These are phyloP conservation scores for Trypethelium eluteriae DNA, from an alignment of 495 filamentous ascomycete species.

Conservation along the genomic window DNA sequence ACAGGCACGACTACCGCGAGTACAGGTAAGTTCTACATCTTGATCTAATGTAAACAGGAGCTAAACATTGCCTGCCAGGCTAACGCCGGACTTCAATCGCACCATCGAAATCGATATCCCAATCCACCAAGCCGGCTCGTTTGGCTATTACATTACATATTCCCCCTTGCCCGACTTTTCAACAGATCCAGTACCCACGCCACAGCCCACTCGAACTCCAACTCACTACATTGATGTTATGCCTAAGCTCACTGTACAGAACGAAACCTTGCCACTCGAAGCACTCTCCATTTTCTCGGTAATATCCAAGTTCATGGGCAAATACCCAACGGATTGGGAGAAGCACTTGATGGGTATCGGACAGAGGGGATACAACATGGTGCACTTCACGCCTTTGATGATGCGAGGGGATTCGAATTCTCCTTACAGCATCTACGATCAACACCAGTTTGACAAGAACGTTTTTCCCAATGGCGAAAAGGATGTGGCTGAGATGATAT, in stretches of 20 bases:
- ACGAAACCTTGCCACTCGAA: slow-evolving; percentile 63
- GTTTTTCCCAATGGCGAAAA: slow-evolving; percentile 81
- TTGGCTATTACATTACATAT: slow-evolving; percentile 92
- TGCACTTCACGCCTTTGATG: slow-evolving; percentile 95
- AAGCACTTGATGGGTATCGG: slow-evolving; percentile 79
- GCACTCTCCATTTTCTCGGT: slow-evolving; percentile 89
- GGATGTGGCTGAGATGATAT: slow-evolving; percentile 68
- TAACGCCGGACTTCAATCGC: slow-evolving; percentile 86
- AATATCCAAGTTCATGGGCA: slow-evolving; percentile 96
- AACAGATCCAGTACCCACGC: slow-evolving; percentile 42
- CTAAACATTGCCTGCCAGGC: slow-evolving; percentile 42
- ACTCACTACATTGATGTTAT: slow-evolving; percentile 89
- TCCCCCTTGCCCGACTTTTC: slow-evolving; percentile 75
- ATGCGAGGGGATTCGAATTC: slow-evolving; percentile 84
- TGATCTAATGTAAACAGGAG: background rate
- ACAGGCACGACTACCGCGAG: slow-evolving; percentile 67
- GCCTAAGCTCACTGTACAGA: slow-evolving; percentile 67
- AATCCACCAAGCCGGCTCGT: slow-evolving; percentile 76
- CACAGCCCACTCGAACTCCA: slow-evolving; percentile 57
- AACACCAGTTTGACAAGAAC: slow-evolving; percentile 73
- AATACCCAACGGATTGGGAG: slow-evolving; percentile 81
- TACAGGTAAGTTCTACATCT: slow-evolving; percentile 60
- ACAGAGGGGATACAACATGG: slow-evolving; percentile 91
- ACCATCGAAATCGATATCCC: slow-evolving; percentile 82
- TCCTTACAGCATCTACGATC: slow-evolving; percentile 93